Percentiles rank a stretch among this genome's conserved stretches.
These are phyloP conservation scores for Passiflora organensis DNA, from an alignment of 345 rosid species.

Conservation along the genomic window DNA sequence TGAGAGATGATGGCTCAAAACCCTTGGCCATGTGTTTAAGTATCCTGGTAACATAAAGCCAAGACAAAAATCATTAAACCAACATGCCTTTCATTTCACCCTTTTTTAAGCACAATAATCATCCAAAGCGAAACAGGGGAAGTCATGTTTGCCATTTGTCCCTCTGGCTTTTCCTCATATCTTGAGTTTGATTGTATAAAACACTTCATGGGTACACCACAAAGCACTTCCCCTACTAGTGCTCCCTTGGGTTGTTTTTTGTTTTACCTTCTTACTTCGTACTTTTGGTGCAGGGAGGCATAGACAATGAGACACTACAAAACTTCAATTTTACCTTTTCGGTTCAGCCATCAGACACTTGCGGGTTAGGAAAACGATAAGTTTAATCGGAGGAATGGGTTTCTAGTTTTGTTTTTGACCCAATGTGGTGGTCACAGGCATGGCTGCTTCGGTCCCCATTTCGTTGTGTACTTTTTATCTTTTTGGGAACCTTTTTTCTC, in stretches of 20 bases:
- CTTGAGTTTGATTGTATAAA: too few relatives aligned
- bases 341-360: constrained; percentile 5
- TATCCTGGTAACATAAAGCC: constrained; percentile 10
- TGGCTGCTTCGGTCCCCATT: constrained; percentile 67
- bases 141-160: constrained; percentile 2
- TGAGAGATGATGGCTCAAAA: neutral
- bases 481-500: constrained; percentile 27
- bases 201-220: too few relatives aligned
- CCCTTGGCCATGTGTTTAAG: constrained; percentile 1
- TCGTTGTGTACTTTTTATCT: constrained; percentile 33
- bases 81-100: constrained; percentile 7
- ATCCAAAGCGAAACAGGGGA: neutral
- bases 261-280: neutral
- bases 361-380: neutral
- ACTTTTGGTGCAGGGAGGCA: constrained; percentile 11
- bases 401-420: constrained; percentile 11
- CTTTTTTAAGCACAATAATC: constrained; percentile 16
- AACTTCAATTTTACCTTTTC: constrained; percentile 1
- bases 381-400: neutral
- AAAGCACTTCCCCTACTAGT: too few relatives aligned
- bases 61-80: constrained; percentile 19
- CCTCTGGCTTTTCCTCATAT: too few relatives aligned
- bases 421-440: constrained; percentile 85
- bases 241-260: too few relatives aligned
- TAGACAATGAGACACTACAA: too few relatives aligned